Evolutionary conservation across 352 stramenopile genomes (phyloP).

Genomic region (Phytopythium cucurbitacearum): DNA sequence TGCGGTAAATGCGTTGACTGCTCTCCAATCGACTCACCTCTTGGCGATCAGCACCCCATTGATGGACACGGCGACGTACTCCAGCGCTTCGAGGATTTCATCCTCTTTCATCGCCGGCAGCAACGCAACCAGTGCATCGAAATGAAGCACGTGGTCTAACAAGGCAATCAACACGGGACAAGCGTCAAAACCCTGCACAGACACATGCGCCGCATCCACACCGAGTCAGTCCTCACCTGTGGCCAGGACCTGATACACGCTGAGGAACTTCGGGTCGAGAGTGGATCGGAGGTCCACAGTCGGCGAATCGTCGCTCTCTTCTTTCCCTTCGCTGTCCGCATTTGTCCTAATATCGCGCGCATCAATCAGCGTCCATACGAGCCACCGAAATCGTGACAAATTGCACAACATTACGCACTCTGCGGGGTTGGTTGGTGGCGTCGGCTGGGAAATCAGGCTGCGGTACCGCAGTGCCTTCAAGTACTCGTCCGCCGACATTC

Average conservation of each 20-base stretch:
- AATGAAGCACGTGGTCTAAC: constrained; percentile 41
- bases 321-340: constrained; percentile 36
- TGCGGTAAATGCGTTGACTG: background rate
- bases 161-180: constrained; percentile 1
- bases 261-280: constrained; percentile 2
- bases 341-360: constrained; percentile 11
- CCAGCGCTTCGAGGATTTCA: constrained; percentile 34
- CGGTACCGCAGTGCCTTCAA: constrained; percentile 76
- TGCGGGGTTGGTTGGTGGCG: constrained; percentile 14
- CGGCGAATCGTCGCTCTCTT: constrained; percentile 17
- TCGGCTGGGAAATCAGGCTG: constrained; percentile 21
- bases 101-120: constrained; percentile 30
- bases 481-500: constrained; percentile 65
- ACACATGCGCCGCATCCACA: constrained; percentile 26
- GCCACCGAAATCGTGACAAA: background rate
- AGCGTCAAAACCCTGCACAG: constrained; percentile 14
- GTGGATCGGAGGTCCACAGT: background rate
- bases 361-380: background rate
- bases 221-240: constrained; percentile 14
- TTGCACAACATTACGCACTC: constrained; percentile 8
- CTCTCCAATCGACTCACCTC: constrained; percentile 19
- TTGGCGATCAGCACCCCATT: constrained; percentile 34
- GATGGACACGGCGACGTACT: constrained; percentile 38
- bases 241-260: constrained; percentile 19
- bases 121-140: constrained; percentile 34